A percentile compares a stretch with the other conserved stretches of the same genome.
phyloP scores from a whole-genome alignment of 1,284 basidiomycete species.

The Austroboletus novae-zelandiae region DNA sequence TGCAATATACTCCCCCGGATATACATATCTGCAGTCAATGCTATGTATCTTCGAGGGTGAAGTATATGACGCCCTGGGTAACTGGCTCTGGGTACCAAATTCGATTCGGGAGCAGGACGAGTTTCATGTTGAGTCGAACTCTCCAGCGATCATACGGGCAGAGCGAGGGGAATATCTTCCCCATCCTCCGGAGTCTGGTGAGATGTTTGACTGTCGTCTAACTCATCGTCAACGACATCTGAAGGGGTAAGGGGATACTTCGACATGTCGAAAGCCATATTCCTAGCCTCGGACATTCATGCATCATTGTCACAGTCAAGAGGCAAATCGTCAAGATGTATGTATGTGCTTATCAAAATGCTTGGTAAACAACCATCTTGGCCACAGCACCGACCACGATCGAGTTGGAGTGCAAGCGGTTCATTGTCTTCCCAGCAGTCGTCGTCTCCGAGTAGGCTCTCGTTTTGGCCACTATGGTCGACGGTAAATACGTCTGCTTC shows the following conservation, averaged over 20 bases:
- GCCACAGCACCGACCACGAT: constrained; percentile 1
- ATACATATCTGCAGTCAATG: constrained; percentile 1
- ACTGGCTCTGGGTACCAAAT: constrained; percentile 18
- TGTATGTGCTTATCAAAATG: constrained; percentile 3
- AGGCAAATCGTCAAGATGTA: constrained; percentile 8
- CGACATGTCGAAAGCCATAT: constrained; percentile 10
- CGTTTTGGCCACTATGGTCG: constrained; percentile 23
- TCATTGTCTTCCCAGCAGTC: constrained; percentile 29
- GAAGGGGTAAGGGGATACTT: constrained; percentile 22
- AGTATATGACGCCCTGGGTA: constrained; percentile 10
- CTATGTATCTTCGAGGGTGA: not conserved
- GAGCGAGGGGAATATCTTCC: constrained; percentile 12
- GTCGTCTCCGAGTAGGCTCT: constrained; percentile 18
- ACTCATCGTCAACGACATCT: constrained; percentile 30
- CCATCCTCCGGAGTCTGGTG: constrained; percentile 28
- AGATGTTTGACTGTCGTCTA: constrained; percentile 26
- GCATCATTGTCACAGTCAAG: constrained; percentile 5
- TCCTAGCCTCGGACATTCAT: constrained; percentile 1
- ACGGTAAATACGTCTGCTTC: constrained; percentile 25
- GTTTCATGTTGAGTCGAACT: not conserved
- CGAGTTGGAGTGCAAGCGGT: constrained; percentile 20
- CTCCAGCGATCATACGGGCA: not conserved
- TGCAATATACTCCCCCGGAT: constrained; percentile 19
- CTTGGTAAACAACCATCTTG: not conserved
- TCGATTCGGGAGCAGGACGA: not conserved